phyloP scores from a whole-genome alignment of 768 basidiomycete species.

The Lentinus brumalis region DNA sequence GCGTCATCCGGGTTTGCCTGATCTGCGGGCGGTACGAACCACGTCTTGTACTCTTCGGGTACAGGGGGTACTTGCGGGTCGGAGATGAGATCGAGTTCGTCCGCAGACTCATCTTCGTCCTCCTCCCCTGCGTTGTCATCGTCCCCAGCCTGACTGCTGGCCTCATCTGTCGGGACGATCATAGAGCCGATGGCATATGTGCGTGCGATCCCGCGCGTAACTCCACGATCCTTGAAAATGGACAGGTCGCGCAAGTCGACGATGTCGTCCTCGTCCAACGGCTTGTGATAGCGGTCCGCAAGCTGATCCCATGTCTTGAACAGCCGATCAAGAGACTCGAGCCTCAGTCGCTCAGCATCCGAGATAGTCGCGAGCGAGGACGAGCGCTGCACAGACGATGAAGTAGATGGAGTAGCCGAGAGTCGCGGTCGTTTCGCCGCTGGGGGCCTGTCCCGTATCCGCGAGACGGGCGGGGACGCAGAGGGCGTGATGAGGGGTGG shows the following conservation, averaged over 20 bases:
- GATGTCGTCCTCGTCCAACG: slow-evolving; percentile 79
- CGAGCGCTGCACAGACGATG: slow-evolving; percentile 24
- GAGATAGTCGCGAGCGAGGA: slow-evolving; percentile 37
- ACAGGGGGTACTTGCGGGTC: slow-evolving; percentile 33
- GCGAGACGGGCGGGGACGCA: slow-evolving; percentile 49
- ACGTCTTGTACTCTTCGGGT: slow-evolving; percentile 34
- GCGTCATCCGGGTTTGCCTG: slow-evolving; percentile 52
- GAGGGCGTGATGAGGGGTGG: slow-evolving; percentile 51
- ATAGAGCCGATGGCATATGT: slow-evolving; percentile 57
- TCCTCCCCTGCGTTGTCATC: slow-evolving; percentile 48
- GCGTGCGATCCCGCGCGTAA: slow-evolving; percentile 47
- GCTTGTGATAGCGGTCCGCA: slow-evolving; percentile 65
- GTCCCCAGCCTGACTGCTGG: slow-evolving; percentile 43
- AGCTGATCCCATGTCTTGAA: slow-evolving; percentile 67
- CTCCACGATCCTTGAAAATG: slow-evolving; percentile 71
- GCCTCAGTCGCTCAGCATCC: slow-evolving; percentile 43
- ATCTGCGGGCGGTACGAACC: slow-evolving; percentile 45
- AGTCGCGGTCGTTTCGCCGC: slow-evolving; percentile 54
- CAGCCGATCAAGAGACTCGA: slow-evolving; percentile 58
- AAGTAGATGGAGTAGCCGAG: slow-evolving; percentile 41
- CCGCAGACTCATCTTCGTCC: slow-evolving; percentile 40
- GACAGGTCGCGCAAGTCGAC: slow-evolving; percentile 63
- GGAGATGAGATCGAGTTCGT: slow-evolving; percentile 60
- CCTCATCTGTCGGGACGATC: slow-evolving; percentile 35
- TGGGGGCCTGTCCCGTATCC: slow-evolving; percentile 34